Percentiles rank a stretch among this genome's conserved stretches.
phyloP scores from a whole-genome alignment of 805 yeast species.

The Komagataella phaffii region DNA sequence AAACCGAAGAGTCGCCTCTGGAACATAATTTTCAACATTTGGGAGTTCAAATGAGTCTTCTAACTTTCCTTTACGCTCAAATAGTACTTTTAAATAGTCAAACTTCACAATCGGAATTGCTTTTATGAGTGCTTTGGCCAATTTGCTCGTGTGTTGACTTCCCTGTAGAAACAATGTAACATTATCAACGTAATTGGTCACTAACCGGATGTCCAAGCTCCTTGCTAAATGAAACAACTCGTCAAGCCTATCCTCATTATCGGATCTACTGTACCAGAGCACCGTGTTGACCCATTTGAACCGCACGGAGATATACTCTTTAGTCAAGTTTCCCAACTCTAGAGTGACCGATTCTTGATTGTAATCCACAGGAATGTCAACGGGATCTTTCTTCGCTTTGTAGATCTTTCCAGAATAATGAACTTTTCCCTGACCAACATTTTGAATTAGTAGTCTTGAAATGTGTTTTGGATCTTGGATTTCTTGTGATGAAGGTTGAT shows the following conservation, averaged over 20 bases:
- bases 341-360: not conserved
- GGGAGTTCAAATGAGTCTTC: not conserved
- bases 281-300: not conserved
- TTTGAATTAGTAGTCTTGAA: not conserved
- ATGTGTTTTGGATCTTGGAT: not conserved
- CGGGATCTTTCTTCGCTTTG: not conserved
- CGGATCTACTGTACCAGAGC: not conserved
- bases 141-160: not conserved
- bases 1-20: not conserved
- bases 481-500: not conserved
- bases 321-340: not conserved
- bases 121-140: not conserved
- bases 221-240: not conserved
- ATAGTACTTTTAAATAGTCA: not conserved
- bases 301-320: not conserved
- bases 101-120: not conserved
- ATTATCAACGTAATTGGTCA: not conserved
- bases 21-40: not conserved
- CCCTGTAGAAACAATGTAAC: not conserved
- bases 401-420: not conserved
- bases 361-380: not conserved
- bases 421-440: not conserved
- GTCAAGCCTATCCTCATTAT: not conserved
- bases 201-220: not conserved
- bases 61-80: not conserved